Evolutionary conservation across 768 basidiomycete species (phyloP).

Genomic region (Termitomyces sp.): DNA sequence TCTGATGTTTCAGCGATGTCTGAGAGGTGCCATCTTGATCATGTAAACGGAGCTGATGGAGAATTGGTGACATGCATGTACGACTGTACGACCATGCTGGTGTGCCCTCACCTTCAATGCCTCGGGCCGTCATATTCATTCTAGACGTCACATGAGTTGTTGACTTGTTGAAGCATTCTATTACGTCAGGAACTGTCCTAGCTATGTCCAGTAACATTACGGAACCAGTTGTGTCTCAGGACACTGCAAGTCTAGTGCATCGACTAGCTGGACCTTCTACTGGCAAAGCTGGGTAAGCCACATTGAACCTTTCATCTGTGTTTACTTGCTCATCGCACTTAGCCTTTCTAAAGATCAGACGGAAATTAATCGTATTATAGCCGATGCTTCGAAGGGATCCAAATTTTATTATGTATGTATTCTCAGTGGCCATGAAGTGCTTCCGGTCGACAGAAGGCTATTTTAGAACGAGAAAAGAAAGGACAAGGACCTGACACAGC

Average conservation of each 20-base stretch:
- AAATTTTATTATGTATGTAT: slow-evolving; percentile 78
- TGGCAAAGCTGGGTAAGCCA: slow-evolving; percentile 74
- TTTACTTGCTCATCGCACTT: not conserved
- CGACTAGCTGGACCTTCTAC: slow-evolving; percentile 87
- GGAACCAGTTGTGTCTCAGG: slow-evolving; percentile 42
- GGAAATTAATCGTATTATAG: slow-evolving; percentile 85
- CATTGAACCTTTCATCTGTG: not conserved
- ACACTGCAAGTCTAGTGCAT: slow-evolving; percentile 64
- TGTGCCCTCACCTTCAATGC: too few relatives aligned
- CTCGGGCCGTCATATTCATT: too few relatives aligned
- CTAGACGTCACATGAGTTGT: too few relatives aligned
- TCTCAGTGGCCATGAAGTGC: not conserved
- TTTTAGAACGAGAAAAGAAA: slow-evolving; percentile 82
- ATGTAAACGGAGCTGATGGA: too few relatives aligned
- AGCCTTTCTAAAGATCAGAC: slow-evolving; percentile 74
- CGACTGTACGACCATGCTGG: too few relatives aligned
- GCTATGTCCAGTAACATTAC: not conserved
- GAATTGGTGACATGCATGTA: too few relatives aligned
- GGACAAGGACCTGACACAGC: slow-evolving; percentile 77
- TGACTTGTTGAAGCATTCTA: too few relatives aligned
- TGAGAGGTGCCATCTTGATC: too few relatives aligned
- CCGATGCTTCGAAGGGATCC: slow-evolving; percentile 88
- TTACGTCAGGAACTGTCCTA: not conserved
- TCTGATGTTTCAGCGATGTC: too few relatives aligned
- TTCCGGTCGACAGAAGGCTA: not conserved